These are phyloP conservation scores for Globisporangium emineosum DNA, from an alignment of 352 stramenopile species.

Conservation along the genomic window DNA sequence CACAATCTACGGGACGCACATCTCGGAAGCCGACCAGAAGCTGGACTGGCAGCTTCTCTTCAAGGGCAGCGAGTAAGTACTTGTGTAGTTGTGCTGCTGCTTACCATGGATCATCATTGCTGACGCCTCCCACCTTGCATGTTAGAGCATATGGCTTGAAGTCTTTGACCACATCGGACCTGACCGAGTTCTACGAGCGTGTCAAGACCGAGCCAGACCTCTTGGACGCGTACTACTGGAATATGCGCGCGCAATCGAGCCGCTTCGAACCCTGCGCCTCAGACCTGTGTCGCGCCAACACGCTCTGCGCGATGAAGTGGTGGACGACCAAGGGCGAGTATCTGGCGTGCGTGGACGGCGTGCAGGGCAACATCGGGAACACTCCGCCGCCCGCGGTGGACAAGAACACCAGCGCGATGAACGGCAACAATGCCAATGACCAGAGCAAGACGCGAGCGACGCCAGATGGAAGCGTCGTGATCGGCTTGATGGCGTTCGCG, in stretches of 20 bases:
- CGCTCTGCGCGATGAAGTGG: slow-evolving; percentile 72
- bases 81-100: not conserved
- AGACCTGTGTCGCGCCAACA: slow-evolving; percentile 45
- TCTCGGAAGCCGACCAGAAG: slow-evolving; percentile 32
- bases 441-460: not conserved
- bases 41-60: slow-evolving; percentile 56
- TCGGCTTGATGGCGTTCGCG: slow-evolving; percentile 9
- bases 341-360: slow-evolving; percentile 47
- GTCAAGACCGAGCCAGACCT: slow-evolving; percentile 47
- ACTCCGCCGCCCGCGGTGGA: not conserved
- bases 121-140: not conserved
- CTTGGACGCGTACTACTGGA: slow-evolving; percentile 69
- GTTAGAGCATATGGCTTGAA: slow-evolving; percentile 48
- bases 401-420: not conserved
- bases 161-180: slow-evolving; percentile 36
- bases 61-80: slow-evolving; percentile 29
- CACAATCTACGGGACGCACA: slow-evolving; percentile 67
- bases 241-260: slow-evolving; percentile 71
- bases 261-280: slow-evolving; percentile 37
- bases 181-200: slow-evolving; percentile 46
- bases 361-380: slow-evolving; percentile 6
- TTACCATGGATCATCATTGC: not conserved
- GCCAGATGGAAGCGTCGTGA: not conserved
- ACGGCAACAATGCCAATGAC: not conserved
- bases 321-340: slow-evolving; percentile 69